phyloP scores from a whole-genome alignment of 2,329 filamentous ascomycete species.

The Chaetothyriales sp. region DNA sequence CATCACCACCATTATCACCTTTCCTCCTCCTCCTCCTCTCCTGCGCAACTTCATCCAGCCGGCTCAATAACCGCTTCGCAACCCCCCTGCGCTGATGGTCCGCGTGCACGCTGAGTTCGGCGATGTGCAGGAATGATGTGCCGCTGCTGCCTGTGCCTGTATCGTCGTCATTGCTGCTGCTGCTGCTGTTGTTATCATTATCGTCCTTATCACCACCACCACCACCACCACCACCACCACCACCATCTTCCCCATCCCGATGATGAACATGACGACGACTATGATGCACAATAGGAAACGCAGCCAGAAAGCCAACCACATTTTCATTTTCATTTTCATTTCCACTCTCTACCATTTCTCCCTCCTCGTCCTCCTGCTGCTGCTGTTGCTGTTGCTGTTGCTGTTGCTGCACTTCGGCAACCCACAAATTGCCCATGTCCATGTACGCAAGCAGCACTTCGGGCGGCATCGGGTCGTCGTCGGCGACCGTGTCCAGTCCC shows the following conservation, averaged over 20 bases:
- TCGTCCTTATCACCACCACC: too few relatives aligned
- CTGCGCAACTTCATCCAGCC: background rate
- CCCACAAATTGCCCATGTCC: constrained; percentile 2
- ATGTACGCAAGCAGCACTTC: background rate
- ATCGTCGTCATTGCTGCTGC: background rate
- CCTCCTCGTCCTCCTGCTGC: too few relatives aligned
- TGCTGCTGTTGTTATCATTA: background rate
- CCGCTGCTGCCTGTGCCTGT: too few relatives aligned
- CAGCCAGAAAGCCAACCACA: constrained; percentile 4
- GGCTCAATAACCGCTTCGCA: background rate
- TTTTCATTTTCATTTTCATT: background rate
- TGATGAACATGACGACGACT: background rate
- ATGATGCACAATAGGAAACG: background rate
- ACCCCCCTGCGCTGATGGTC: constrained; percentile 3
- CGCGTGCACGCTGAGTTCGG: constrained; percentile 4
- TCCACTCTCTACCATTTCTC: too few relatives aligned
- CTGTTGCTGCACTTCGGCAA: background rate
- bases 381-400: background rate
- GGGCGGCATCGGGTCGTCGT: constrained; percentile 4
- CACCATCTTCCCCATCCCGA: background rate
- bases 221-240: too few relatives aligned
- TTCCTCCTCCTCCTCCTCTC: background rate
- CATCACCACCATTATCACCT: too few relatives aligned
- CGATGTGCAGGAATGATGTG: constrained; percentile 3
- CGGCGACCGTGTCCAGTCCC: constrained; percentile 2